phyloP scores from a whole-genome alignment of 257 asterid genomes.

The Penstemon newberryi region DNA sequence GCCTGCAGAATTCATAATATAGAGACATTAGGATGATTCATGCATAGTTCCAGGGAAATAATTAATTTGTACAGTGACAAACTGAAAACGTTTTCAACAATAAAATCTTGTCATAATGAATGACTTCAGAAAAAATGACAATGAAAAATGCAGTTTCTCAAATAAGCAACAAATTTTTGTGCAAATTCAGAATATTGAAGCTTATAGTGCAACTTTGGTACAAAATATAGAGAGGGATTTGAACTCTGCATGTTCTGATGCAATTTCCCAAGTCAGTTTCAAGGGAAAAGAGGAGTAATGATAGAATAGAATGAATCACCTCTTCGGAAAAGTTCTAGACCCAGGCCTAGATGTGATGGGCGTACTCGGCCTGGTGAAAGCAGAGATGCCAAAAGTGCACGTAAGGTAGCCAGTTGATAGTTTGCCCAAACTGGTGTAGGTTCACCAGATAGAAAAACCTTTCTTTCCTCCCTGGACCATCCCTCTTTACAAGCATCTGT shows the following conservation, averaged over 20 bases:
- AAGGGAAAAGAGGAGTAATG: slow-evolving; percentile 11
- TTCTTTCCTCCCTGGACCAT: slow-evolving; percentile 49
- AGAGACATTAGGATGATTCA: slow-evolving; percentile 15
- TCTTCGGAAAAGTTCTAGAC: slow-evolving; percentile 66
- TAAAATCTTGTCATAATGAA: background rate
- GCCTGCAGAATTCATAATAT: slow-evolving; percentile 44
- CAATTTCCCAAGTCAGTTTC: background rate
- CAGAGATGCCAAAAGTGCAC: slow-evolving; percentile 88
- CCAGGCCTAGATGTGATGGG: slow-evolving; percentile 62
- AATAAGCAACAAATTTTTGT: background rate
- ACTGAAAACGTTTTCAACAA: background rate
- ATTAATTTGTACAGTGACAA: slow-evolving; percentile 18
- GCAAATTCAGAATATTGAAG: background rate
- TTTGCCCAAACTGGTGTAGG: slow-evolving; percentile 42
- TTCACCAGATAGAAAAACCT: slow-evolving; percentile 36
- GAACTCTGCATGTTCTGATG: background rate
- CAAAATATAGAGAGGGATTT: background rate
- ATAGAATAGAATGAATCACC: slow-evolving; percentile 41
- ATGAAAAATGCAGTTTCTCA: background rate
- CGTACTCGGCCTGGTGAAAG: slow-evolving; percentile 71
- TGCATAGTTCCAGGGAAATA: background rate
- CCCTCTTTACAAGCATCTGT: slow-evolving; percentile 65
- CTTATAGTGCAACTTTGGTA: background rate
- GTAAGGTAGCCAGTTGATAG: slow-evolving; percentile 76
- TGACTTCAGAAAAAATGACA: background rate